Evolutionary conservation across 2,329 filamentous ascomycete genomes (phyloP).

Genomic region (Neopestalotiopsis sp.): DNA sequence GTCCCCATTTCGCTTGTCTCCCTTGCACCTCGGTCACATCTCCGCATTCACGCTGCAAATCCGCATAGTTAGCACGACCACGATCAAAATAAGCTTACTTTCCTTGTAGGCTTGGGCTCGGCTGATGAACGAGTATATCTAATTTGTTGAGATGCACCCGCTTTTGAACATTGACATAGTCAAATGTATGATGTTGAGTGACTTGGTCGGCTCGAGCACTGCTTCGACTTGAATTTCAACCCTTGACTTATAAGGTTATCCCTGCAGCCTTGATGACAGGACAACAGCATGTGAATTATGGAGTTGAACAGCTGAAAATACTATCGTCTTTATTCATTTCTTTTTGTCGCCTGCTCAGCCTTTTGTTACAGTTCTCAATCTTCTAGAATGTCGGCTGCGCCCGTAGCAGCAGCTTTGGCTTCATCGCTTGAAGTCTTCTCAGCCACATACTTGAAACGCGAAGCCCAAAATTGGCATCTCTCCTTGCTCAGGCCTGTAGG

Average conservation of each 20-base stretch:
- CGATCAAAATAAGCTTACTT: not conserved
- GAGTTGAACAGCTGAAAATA: too few relatives aligned
- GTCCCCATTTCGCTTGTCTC: not conserved
- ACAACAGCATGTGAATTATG: too few relatives aligned
- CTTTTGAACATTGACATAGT: too few relatives aligned
- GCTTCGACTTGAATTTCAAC: too few relatives aligned
- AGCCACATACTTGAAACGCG: conserved; percentile 29
- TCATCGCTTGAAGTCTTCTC: conserved; percentile 24
- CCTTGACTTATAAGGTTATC: too few relatives aligned
- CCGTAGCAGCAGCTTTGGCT: conserved; percentile 27
- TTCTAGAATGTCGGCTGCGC: conserved; percentile 32
- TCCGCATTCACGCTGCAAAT: not conserved
- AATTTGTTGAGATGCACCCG: too few relatives aligned
- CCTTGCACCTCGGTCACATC: not conserved
- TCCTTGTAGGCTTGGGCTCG: too few relatives aligned
- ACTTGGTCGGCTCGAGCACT: too few relatives aligned
- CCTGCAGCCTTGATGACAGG: too few relatives aligned
- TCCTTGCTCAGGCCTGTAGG: conserved; percentile 28
- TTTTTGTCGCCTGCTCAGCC: not conserved
- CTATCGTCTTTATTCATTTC: not conserved
- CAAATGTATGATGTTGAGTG: too few relatives aligned
- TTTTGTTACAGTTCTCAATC: conserved; percentile 23
- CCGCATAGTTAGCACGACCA: not conserved
- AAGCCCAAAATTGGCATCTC: conserved; percentile 34
- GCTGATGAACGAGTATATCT: too few relatives aligned